Evolutionary conservation across 768 basidiomycete species (phyloP).

Genomic region (Suillus subalutaceus): DNA sequence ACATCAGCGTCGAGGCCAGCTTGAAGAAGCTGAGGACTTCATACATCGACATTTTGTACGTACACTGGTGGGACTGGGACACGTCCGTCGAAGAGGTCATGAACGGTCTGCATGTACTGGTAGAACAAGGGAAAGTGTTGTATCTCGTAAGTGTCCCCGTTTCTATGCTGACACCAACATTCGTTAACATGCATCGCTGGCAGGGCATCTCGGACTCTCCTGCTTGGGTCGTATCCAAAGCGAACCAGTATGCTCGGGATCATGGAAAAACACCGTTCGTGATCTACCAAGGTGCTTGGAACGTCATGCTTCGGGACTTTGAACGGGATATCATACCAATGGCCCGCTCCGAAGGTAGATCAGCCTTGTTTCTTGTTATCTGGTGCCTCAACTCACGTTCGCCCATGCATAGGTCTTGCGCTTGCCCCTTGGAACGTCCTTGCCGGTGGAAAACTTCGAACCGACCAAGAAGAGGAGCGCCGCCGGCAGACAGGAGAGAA

Average conservation of each 20-base stretch:
- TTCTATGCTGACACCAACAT: background rate
- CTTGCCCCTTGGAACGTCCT: background rate
- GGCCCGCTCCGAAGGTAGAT: background rate
- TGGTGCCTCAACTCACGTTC: background rate
- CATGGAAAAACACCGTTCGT: background rate
- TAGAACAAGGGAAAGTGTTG: background rate
- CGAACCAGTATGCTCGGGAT: background rate
- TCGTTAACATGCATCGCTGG: background rate
- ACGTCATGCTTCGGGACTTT: background rate
- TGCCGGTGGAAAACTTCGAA: background rate
- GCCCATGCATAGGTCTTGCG: background rate
- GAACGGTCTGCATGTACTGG: background rate
- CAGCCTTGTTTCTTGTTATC: background rate
- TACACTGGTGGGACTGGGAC: background rate
- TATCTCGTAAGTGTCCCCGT: background rate
- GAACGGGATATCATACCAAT: background rate
- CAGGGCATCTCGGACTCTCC: background rate
- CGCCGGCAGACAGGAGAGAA: background rate
- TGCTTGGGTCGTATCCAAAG: background rate
- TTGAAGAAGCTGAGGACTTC: constrained; percentile 1
- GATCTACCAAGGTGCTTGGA: constrained; percentile 1
- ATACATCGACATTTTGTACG: background rate
- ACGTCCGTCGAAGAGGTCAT: background rate
- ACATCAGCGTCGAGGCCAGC: background rate
- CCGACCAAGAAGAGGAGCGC: background rate